Conservation (phyloP, 2,329 filamentous ascomycete species). For the Cladophialophora immunda region DNA sequence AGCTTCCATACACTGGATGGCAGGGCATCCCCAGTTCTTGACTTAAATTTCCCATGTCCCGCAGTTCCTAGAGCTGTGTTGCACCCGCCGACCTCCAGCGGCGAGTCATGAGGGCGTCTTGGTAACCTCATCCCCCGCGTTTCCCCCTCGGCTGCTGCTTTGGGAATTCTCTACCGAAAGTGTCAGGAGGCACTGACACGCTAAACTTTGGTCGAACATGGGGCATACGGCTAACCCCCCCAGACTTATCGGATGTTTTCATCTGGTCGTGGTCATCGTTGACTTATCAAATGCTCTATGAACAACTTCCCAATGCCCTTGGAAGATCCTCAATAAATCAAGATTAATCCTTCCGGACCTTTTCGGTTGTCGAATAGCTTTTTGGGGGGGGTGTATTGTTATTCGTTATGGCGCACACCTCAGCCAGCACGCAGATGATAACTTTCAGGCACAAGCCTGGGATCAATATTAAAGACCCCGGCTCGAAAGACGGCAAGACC, state of each 20-base stretch:
- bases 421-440: conserved; percentile 26
- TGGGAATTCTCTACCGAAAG: not conserved
- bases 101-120: not conserved
- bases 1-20: no score
- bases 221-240: no score
- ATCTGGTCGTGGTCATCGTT: not conserved
- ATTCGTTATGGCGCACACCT: not conserved
- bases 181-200: not conserved
- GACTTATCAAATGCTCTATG: no score
- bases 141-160: not conserved
- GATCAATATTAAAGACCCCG: conserved; percentile 13
- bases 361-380: no score
- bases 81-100: not conserved
- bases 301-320: no score
- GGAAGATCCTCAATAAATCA: not conserved
- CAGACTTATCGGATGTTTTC: not conserved
- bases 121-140: not conserved
- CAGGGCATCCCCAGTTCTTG: not conserved
- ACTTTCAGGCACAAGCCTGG: conserved; percentile 12
- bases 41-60: not conserved
- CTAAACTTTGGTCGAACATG: not conserved
- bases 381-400: not conserved
- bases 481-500: conserved; percentile 35
- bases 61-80: not conserved
- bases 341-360: no score